Evolutionary conservation across 139 green algal species (phyloP).

Genomic region (Micractinium conductrix): DNA sequence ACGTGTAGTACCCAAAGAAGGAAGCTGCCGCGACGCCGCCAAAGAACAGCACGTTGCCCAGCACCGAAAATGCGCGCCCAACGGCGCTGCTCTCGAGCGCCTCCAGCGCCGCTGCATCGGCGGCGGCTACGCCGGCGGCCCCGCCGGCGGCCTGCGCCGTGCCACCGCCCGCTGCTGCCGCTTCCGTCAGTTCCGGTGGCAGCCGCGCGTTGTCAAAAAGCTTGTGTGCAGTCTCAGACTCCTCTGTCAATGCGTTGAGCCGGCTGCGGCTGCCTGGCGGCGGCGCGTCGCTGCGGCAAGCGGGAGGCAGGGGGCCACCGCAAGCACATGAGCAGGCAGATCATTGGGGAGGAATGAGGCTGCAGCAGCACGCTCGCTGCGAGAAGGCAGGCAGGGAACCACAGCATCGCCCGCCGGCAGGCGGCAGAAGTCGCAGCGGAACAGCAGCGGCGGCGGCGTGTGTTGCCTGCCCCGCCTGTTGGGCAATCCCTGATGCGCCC

Average conservation of each 20-base stretch:
- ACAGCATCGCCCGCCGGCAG: neutral
- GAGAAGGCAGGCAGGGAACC: neutral
- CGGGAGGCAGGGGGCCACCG: neutral
- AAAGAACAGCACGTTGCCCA: slow-evolving; percentile 65
- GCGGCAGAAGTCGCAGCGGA: too few relatives aligned
- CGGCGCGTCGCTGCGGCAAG: slow-evolving; percentile 36
- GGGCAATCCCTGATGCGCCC: neutral
- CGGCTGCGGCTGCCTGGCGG: slow-evolving; percentile 12
- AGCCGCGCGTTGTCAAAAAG: slow-evolving; percentile 58
- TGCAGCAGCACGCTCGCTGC: neutral
- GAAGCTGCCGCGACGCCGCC: slow-evolving; percentile 47
- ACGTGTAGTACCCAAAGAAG: slow-evolving; percentile 77
- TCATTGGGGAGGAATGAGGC: neutral
- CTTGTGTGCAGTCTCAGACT: slow-evolving; percentile 27
- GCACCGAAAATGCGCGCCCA: slow-evolving; percentile 5
- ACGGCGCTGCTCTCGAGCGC: slow-evolving; percentile 5
- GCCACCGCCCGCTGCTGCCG: neutral
- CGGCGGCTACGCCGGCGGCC: slow-evolving; percentile 11
- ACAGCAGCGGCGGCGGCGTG: too few relatives aligned
- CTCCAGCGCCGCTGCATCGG: slow-evolving; percentile 11
- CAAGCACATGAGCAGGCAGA: neutral
- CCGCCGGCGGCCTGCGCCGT: neutral
- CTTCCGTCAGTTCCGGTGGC: slow-evolving; percentile 3
- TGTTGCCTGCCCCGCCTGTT: neutral
- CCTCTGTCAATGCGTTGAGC: slow-evolving; percentile 15